Evolutionary conservation across 768 basidiomycete species (phyloP).

Genomic region (Pisolithus orientalis): DNA sequence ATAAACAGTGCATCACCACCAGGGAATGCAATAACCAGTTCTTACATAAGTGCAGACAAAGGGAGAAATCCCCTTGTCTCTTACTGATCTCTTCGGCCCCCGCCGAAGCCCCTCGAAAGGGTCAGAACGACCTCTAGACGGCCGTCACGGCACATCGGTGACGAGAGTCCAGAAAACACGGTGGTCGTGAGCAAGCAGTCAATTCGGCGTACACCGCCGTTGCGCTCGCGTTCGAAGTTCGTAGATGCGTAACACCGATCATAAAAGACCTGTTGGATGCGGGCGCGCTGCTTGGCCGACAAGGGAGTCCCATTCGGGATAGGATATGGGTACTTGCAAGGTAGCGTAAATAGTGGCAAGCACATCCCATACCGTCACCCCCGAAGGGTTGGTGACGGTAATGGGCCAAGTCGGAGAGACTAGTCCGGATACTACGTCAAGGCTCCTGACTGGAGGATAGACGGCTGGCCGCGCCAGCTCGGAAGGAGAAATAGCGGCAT

Average conservation of each 20-base stretch:
- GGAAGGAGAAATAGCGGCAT: conserved; percentile 1
- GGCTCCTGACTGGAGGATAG: conserved; percentile 31
- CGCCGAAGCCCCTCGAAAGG: conserved; percentile 31
- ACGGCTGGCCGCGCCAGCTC: conserved; percentile 22
- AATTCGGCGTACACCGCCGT: conserved; percentile 39
- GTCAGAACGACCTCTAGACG: conserved; percentile 41
- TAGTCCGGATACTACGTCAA: conserved; percentile 42
- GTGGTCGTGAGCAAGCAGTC: conserved; percentile 47
- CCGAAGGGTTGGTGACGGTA: conserved; percentile 32
- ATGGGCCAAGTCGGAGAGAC: conserved; percentile 40
- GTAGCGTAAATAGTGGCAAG: conserved; percentile 39
- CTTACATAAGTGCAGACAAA: background rate
- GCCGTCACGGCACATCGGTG: conserved; percentile 29
- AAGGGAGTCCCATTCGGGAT: conserved; percentile 40
- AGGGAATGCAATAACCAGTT: background rate
- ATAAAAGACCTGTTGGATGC: conserved; percentile 38
- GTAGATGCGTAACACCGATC: conserved; percentile 37
- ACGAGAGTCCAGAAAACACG: conserved; percentile 46
- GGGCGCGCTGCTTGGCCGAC: conserved; percentile 35
- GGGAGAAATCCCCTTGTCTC: background rate
- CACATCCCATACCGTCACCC: conserved; percentile 49
- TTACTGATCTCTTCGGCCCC: background rate
- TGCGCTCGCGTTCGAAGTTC: conserved; percentile 30
- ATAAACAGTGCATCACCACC: conserved; percentile 10
- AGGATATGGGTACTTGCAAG: conserved; percentile 33